phyloP scores from a whole-genome alignment of 345 rosid species.

The Sisymbrium irio region DNA sequence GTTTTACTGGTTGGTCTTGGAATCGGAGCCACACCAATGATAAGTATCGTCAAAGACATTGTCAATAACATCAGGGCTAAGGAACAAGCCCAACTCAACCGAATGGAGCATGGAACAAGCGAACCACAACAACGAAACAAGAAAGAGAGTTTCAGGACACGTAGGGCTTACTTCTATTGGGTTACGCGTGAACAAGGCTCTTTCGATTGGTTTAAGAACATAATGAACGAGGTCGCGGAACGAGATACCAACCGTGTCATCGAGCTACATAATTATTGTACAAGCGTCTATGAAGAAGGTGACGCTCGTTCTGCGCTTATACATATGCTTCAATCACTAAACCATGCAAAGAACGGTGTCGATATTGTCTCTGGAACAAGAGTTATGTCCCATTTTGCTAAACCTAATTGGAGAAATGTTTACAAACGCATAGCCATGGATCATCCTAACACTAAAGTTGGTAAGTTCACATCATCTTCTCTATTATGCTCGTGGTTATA shows the following conservation, averaged over 20 bases:
- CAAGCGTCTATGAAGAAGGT: slow-evolving; percentile 85
- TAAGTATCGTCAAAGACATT: slow-evolving; percentile 81
- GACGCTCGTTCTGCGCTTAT: slow-evolving; percentile 82
- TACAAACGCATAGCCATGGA: slow-evolving; percentile 63
- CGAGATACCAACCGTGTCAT: slow-evolving; percentile 58
- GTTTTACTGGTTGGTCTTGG: slow-evolving; percentile 75
- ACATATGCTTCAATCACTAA: slow-evolving; percentile 72
- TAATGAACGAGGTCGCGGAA: slow-evolving; percentile 79
- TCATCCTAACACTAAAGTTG: slow-evolving; percentile 60
- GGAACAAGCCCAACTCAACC: slow-evolving; percentile 47
- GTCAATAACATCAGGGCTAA: slow-evolving; percentile 62
- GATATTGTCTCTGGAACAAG: slow-evolving; percentile 78
- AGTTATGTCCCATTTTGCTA: slow-evolving; percentile 80
- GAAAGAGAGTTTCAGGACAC: slow-evolving; percentile 57
- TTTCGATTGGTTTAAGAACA: slow-evolving; percentile 80
- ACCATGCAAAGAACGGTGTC: slow-evolving; percentile 70
- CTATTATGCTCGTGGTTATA: neutral
- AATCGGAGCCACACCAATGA: slow-evolving; percentile 91
- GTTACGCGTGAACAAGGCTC: slow-evolving; percentile 85
- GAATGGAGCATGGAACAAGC: slow-evolving; percentile 34
- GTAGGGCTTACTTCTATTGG: slow-evolving; percentile 83
- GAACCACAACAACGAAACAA: slow-evolving; percentile 28
- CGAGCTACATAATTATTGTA: slow-evolving; percentile 74
- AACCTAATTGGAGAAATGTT: slow-evolving; percentile 71
- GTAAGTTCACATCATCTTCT: slow-evolving; percentile 37